Evolutionary conservation across 495 filamentous ascomycete species (phyloP), one percentile per base, ranked within the genome.

Genomic region (Trichoderma orchidacearum): DNA sequence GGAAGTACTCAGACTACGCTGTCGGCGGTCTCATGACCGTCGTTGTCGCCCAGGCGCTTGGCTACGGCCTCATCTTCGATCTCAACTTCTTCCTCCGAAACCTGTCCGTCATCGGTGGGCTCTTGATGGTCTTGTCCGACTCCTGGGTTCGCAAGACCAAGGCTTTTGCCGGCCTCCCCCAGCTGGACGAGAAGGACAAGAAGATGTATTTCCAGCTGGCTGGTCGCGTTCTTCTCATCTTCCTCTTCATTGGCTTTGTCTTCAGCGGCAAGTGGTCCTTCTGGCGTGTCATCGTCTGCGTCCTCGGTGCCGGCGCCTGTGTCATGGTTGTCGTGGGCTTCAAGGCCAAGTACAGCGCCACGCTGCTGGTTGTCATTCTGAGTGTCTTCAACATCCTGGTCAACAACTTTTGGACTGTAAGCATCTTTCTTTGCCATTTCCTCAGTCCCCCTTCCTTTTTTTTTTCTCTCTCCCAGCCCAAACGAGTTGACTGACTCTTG

Each of bases 181-280:
- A 87, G 72, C 78, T 97, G 23, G 92, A 96, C 63, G 93, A 98
- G 79, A 96, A 96, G 81, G 94, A 98, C 70, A 86, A 89, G 69
- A 98, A 97, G 80, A 96, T 96, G 89, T 98, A 98, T 77, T 91
- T 98, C 72, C 93, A 97, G 79, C 84, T 98, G 54, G 93, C 93
- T 54, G 93, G 93, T 25, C 83, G 93, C 59, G 87, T 98, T n/a
- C 78, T 98, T 45, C 76, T 98, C 61, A 96, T 98, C 70, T 95
- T 97, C 78, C 77, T 98, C 58, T 98, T 98, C 68, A 65, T 95
- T 58, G 93, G 93, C 27, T 98, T 98, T 66, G 85, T 98, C 59
- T 95, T 96, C 74, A 86, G 89, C 31, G 93, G 93, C 50, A 75
- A 92, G 63, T 98, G 93, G 93, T 86, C 82, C 60, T 67, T 96